Evolutionary conservation across 768 basidiomycete genomes (phyloP).

Genomic region (Leccinum variicolor): DNA sequence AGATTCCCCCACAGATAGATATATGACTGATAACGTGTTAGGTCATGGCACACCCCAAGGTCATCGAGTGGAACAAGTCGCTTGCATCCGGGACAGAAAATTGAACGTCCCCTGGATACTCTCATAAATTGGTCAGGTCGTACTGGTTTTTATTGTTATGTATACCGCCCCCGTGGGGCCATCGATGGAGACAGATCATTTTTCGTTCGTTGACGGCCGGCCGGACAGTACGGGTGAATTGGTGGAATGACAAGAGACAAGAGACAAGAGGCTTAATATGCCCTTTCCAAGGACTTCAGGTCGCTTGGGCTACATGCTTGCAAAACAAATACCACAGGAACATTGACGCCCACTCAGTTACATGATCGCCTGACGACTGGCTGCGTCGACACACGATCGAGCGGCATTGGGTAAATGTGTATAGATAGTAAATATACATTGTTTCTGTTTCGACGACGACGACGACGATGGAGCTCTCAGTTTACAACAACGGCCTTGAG

Average conservation of each 20-base stretch:
- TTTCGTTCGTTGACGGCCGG: neutral
- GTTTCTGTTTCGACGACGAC: neutral
- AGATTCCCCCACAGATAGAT: neutral
- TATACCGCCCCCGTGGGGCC: neutral
- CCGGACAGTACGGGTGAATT: neutral
- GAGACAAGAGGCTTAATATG: neutral
- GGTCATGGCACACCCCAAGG: conserved; percentile 44
- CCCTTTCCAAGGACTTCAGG: neutral
- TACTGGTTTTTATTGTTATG: conserved; percentile 9
- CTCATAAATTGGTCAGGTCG: neutral
- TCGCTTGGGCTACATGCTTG: neutral
- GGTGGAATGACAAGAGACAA: neutral
- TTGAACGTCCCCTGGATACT: neutral
- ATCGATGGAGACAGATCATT: neutral
- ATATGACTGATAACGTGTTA: conserved; percentile 8
- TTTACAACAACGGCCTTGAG: conserved; percentile 45
- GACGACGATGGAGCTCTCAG: neutral
- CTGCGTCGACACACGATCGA: neutral
- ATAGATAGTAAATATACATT: neutral
- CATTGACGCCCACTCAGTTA: no score
- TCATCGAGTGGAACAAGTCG: conserved; percentile 41
- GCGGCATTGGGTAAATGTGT: neutral
- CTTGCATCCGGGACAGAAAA: conserved; percentile 1
- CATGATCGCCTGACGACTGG: no score
- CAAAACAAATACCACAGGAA: no score